Base-by-base conservation (phyloP, 306 rosid genomes). In the Begonia fuchsioides region DNA sequence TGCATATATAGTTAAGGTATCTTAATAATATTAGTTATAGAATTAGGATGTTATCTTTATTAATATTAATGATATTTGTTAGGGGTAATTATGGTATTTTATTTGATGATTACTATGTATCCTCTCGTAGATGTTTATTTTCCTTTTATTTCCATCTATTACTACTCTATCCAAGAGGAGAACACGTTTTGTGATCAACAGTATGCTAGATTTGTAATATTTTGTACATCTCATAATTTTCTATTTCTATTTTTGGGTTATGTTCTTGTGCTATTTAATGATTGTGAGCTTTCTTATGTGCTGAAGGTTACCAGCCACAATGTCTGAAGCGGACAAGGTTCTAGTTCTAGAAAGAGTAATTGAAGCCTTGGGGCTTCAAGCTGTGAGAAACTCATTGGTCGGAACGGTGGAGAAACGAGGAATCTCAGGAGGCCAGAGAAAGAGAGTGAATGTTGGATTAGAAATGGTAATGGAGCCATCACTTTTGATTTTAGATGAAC, bases 381-480 rank as follows among this genome's bases (percentile, higher is more conserved):
- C 83, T 17, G 87, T 90, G 64, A 59, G 98, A 52, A 75, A 71
- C 73, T 79, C 85, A 12, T 68, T 85, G 61, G 96, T 90, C 48
- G 98, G 98, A 52, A 90, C 96, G 0, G 94, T 90, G 13, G 96
- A 90, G 69, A 90, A 79, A 71, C 71, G 98, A 65, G 98, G 98
- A 60, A 66, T 90, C 52, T 90, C 98, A 43, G 98, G 98, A 54
- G 96, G 96, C 53, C 96, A 90, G 72, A 77, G 98, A 68, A 90
- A 90, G 66, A 82, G 96, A 17, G 98, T 85, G 58, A 90, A 90
- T 73, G 98, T 85, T 45, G 96, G 96, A 54, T 64, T 90, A 57
- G 98, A 90, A 72, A 90, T 90, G 98, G 98, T 90, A 62, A 79
- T 90, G 93, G 98, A 85, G 59, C 98, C 98, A 73, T 90, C 98